Percentiles rank a stretch among this genome's conserved stretches.
Evolutionary conservation across 345 rosid genomes (phyloP).

Genomic region (Dipteronia sinensis): DNA sequence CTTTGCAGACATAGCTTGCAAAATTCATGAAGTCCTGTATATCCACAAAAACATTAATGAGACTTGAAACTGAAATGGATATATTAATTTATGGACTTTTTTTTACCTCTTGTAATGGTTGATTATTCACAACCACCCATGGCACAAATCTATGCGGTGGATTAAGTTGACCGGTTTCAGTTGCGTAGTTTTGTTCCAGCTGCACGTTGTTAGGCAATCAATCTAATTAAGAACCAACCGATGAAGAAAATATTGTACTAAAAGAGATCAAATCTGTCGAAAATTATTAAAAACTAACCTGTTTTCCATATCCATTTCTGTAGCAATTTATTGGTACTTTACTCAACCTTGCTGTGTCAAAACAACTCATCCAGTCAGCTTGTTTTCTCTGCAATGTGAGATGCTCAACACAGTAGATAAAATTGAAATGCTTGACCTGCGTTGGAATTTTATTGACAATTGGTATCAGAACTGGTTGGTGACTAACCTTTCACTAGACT

Average conservation of each 20-base stretch:
- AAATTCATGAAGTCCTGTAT: constrained; percentile 63
- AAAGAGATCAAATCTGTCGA: not conserved
- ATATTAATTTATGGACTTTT: constrained; percentile 13
- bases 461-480: not conserved
- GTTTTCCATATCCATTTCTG: constrained; percentile 47
- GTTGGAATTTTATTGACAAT: constrained; percentile 5
- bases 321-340: constrained; percentile 52
- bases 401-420: constrained; percentile 52
- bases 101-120: constrained; percentile 52
- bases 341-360: constrained; percentile 42
- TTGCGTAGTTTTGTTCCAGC: constrained; percentile 53
- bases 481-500: not conserved
- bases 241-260: not conserved
- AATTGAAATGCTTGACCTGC: constrained; percentile 58
- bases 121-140: constrained; percentile 65
- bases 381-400: constrained; percentile 43
- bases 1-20: constrained; percentile 54
- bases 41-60: constrained; percentile 2
- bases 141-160: constrained; percentile 70
- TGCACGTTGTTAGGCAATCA: constrained; percentile 20
- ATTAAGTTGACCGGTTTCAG: constrained; percentile 52
- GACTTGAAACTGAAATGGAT: not conserved
- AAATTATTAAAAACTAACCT: constrained; percentile 35
- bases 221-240: not conserved
- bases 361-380: constrained; percentile 53